Percentiles rank a stretch among this genome's conserved stretches.
phyloP scores from a whole-genome alignment of 2,329 filamentous ascomycete genomes.

The Harringtonia aguacate region DNA sequence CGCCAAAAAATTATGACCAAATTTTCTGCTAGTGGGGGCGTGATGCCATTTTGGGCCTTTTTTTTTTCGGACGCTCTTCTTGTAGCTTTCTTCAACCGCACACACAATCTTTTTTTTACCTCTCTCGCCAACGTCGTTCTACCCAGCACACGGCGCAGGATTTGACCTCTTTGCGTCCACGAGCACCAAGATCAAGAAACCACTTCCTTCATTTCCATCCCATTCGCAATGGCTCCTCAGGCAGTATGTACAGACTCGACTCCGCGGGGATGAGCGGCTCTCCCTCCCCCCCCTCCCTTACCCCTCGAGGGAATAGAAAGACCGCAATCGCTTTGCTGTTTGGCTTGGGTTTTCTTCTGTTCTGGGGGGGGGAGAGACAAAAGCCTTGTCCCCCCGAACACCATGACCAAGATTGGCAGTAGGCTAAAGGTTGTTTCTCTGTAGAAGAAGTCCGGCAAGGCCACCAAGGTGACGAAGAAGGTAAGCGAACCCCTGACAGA shows the following conservation, averaged over 20 bases:
- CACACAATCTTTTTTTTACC: conserved; percentile 6
- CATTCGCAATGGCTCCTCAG: conserved; percentile 70
- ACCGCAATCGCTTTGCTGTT: conserved; percentile 82
- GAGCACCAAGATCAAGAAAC: conserved; percentile 20
- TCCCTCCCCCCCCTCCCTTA: too few species aligned
- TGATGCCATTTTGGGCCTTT: background rate
- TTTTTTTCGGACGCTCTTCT: conserved; percentile 1
- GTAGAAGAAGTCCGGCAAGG: conserved; percentile 57
- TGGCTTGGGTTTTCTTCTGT: conserved; percentile 40
- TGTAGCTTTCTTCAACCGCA: background rate
- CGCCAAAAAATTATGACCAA: too few species aligned
- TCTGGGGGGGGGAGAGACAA: conserved; percentile 23
- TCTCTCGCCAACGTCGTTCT: too few species aligned
- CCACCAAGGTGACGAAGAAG: conserved; percentile 71
- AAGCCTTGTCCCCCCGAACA: conserved; percentile 14
- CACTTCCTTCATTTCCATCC: background rate
- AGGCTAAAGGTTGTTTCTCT: conserved; percentile 71
- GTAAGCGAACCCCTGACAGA: too few species aligned
- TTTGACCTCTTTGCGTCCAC: conserved; percentile 56
- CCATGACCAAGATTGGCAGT: conserved; percentile 81
- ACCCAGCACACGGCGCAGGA: conserved; percentile 60
- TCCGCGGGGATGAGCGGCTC: background rate
- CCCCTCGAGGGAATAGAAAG: conserved; percentile 4
- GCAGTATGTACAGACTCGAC: conserved; percentile 64
- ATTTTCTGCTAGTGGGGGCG: too few species aligned